These are phyloP conservation scores for Saturnispora besseyi DNA, from an alignment of 805 yeast species.

Conservation along the genomic window DNA sequence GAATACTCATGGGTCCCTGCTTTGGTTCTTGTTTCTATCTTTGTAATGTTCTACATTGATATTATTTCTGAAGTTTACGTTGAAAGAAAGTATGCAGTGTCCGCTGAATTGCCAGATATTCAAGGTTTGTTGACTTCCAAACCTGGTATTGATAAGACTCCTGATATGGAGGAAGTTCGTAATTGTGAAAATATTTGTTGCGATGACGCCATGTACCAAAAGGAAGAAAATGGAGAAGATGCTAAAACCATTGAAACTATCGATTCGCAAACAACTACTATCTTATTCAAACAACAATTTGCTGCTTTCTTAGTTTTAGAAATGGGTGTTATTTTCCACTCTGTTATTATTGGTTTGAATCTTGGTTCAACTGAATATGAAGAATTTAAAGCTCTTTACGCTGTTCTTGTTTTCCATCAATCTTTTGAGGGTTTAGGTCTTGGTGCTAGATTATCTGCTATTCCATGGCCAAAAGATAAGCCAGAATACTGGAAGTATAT, in stretches of 20 bases:
- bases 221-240: conserved; percentile 4
- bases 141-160: conserved; percentile 17
- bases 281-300: conserved; percentile 12
- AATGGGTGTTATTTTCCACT: conserved; percentile 71
- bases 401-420: conserved; percentile 62
- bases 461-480: conserved; percentile 30
- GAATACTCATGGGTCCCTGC: conserved; percentile 44
- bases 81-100: conserved; percentile 23
- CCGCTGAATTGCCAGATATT: conserved; percentile 11
- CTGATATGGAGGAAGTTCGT: conserved; percentile 13
- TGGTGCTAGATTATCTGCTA: conserved; percentile 60
- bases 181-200: conserved; percentile 4
- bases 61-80: conserved; percentile 34
- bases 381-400: conserved; percentile 58
- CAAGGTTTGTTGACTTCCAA: conserved; percentile 23
- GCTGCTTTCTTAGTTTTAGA: conserved; percentile 33
- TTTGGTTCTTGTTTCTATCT: conserved; percentile 37
- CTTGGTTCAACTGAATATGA: conserved; percentile 59
- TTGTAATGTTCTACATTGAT: conserved; percentile 38
- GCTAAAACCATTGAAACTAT: conserved; percentile 8
- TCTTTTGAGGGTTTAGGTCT: conserved; percentile 77
- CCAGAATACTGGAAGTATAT: conserved; percentile 29
- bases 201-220: not conserved
- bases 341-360: conserved; percentile 67
- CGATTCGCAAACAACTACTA: conserved; percentile 6